phyloP scores from a whole-genome alignment of 768 basidiomycete species.

The Lactarius sanguifluus region DNA sequence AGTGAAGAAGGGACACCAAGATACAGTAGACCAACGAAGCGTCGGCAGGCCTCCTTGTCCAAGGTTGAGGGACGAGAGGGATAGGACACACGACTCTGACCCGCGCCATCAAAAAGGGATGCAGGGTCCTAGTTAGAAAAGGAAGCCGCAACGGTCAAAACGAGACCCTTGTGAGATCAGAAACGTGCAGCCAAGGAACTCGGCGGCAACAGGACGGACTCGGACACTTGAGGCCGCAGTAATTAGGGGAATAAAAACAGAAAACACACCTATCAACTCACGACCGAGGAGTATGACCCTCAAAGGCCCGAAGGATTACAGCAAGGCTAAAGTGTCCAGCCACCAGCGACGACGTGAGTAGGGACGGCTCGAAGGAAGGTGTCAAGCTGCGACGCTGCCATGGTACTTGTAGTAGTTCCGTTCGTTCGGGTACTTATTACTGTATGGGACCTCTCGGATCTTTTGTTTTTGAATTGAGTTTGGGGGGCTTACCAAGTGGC shows the following conservation, averaged over 20 bases:
- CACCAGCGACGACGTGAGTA: neutral
- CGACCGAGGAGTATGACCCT: neutral
- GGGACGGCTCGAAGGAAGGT: neutral
- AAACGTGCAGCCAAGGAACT: neutral
- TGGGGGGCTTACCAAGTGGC: no score
- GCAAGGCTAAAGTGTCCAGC: neutral
- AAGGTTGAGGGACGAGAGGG: neutral
- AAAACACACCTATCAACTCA: neutral
- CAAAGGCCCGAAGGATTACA: neutral
- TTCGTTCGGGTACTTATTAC: neutral
- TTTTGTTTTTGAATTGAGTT: neutral
- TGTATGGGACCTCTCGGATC: neutral
- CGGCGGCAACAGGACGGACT: neutral
- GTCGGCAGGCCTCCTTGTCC: neutral
- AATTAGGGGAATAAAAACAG: neutral
- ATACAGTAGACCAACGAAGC: neutral
- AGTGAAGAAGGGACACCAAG: neutral
- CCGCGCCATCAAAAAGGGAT: neutral
- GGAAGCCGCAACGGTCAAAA: neutral
- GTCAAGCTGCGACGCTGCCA: neutral
- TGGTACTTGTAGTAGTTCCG: neutral
- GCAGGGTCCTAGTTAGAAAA: neutral
- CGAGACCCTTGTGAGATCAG: neutral
- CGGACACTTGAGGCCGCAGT: neutral
- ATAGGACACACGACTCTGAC: neutral